Conservation (phyloP, 306 rosid genomes). For the Vigna trinervia region DNA sequence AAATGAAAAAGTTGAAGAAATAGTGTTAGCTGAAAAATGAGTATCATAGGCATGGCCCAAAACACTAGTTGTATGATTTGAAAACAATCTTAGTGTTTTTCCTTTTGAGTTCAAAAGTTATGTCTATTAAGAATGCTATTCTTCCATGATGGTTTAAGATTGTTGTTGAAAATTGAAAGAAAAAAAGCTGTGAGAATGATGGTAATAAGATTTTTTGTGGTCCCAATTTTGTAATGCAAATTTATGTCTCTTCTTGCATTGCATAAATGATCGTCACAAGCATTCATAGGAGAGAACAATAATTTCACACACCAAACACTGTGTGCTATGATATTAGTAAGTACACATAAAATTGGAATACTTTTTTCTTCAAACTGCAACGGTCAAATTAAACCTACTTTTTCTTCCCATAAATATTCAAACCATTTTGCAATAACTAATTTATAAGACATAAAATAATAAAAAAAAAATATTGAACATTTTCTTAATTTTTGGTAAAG, state of each 20-base stretch:
- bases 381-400: constrained; percentile 18
- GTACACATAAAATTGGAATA: constrained; percentile 20
- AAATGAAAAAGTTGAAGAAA: too few relatives aligned
- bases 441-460: too few relatives aligned
- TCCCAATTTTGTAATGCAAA: constrained; percentile 40
- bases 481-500: too few relatives aligned
- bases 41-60: constrained; percentile 32
- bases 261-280: constrained; percentile 50
- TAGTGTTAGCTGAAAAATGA: too few relatives aligned
- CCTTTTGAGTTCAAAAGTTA: constrained; percentile 1
- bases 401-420: too few relatives aligned
- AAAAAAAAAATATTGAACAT: too few relatives aligned
- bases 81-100: constrained; percentile 27
- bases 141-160: constrained; percentile 34
- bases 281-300: constrained; percentile 45
- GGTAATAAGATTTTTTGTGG: constrained; percentile 46
- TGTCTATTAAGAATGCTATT: constrained; percentile 25
- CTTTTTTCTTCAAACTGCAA: constrained; percentile 27
- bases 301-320: constrained; percentile 37
- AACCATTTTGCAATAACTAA: too few relatives aligned
- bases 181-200: not conserved
- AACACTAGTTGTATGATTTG: constrained; percentile 33
- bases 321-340: not conserved
- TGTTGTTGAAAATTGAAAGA: not conserved
- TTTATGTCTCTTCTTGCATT: constrained; percentile 19